Base-by-base conservation (phyloP, 805 yeast species). In the Wickerhamomyces rabaulensis region DNA sequence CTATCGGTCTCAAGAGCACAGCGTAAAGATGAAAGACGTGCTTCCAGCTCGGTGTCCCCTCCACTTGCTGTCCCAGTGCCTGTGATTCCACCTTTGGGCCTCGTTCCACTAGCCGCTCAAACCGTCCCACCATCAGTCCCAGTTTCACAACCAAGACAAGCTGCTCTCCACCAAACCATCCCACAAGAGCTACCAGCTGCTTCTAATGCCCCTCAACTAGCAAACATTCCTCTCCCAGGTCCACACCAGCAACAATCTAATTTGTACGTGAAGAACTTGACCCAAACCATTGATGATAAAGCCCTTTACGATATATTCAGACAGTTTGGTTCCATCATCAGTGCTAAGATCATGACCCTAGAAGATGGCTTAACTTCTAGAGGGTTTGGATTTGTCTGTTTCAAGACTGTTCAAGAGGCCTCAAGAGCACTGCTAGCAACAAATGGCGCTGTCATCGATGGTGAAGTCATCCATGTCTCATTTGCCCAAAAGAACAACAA, bases 301-400 rank as follows among this genome's bases (percentile, higher is more conserved):
- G 78, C 73, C 45, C 63, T 79, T 35, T 52, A 57, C 22, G 55
- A 60, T 2, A 52, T 69, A 33, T 79, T 79, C 55, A 53, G 61
- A 5, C 55, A 58, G 38, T 78, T 61, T 57, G 85, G 85, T n/a
- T 58, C 61, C 23, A 74, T 79, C 25, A 67, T 74, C 12, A 69
- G 76, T 41, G 78, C 80, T 20, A 76, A 74, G 50, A 66, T 80
- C 15, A 78, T 79, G 74, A 74, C 78, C 7, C 26, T 62, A 1
- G 60, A 55, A 21, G 52, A 51, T 13, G 60, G 60, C 1, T 6
- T 40, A 3, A 70, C 70, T 49, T 79, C 90, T 21, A 75, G 81
- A 60, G 90, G 92, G 23, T 86, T 80, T 61, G 94, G 92, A 41
- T 86, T 86, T 67, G 87, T 86, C 41, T 84, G 88, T 62, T 87